Percentiles rank a stretch among this genome's conserved stretches.
These are phyloP conservation scores for Pseudogymnoascus sp. DNA, from an alignment of 2,329 filamentous ascomycete genomes.

Conservation along the genomic window DNA sequence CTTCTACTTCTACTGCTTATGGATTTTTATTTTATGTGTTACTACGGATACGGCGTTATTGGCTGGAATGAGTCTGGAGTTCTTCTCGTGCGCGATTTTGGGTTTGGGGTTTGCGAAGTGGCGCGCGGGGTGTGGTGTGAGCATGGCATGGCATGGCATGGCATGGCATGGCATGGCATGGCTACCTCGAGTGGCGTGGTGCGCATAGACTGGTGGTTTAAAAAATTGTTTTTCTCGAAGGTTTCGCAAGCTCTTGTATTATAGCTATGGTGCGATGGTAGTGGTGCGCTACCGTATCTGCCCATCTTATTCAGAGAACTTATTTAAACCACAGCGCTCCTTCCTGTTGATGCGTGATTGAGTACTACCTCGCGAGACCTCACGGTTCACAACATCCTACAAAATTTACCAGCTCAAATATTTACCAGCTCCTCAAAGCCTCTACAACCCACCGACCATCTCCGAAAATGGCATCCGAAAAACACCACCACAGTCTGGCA, in stretches of 20 bases:
- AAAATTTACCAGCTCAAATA: background rate
- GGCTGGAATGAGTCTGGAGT: background rate
- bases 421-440: background rate
- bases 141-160: background rate
- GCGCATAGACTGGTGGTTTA: background rate
- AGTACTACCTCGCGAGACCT: background rate
- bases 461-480: background rate
- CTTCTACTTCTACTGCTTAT: background rate
- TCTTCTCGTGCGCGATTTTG: background rate
- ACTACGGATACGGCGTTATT: background rate
- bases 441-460: background rate
- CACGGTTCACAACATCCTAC: background rate
- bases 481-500: background rate
- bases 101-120: background rate
- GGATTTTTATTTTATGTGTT: background rate
- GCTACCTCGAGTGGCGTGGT: background rate
- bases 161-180: background rate
- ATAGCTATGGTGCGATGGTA: background rate
- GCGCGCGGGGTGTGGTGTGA: background rate
- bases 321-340: background rate
- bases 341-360: background rate
- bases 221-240: background rate
- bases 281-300: background rate
- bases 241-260: background rate
- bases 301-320: background rate